Evolutionary conservation across 371 early-diverging fungal species (phyloP).

Genomic region (Vairimorpha necatrix): DNA sequence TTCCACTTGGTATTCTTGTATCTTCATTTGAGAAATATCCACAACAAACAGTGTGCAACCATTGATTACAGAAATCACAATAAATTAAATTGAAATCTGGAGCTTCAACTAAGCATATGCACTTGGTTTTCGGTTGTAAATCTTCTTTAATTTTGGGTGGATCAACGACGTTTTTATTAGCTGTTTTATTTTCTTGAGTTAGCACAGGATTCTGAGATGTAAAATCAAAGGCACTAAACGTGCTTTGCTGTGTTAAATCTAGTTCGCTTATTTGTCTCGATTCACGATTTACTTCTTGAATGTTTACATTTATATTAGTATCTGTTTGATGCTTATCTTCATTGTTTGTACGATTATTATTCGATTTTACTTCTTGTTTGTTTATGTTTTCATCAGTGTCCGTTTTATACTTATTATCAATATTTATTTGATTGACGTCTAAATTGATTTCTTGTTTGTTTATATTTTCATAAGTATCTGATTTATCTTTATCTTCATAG

Average conservation of each 20-base stretch:
- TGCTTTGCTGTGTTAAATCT: background rate
- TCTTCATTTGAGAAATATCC: conserved; percentile 57
- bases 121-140: conserved; percentile 8
- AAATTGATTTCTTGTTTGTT: too few species aligned
- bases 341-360: too few species aligned
- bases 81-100: conserved; percentile 45
- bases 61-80: conserved; percentile 51
- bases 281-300: too few species aligned
- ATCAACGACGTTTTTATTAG: background rate
- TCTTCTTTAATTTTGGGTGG: background rate
- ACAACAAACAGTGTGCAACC: conserved; percentile 59
- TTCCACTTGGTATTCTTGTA: conserved; percentile 45
- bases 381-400: too few species aligned
- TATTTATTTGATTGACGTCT: too few species aligned
- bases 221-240: background rate
- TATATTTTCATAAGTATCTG: too few species aligned
- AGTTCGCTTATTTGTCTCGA: too few species aligned
- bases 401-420: too few species aligned
- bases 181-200: background rate
- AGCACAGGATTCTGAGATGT: background rate
- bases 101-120: conserved; percentile 32
- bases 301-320: too few species aligned
- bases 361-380: too few species aligned
- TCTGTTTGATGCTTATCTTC: too few species aligned
- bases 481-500: too few species aligned